Conservation (phyloP, 805 yeast species). For the Kuraishia floccosa region DNA sequence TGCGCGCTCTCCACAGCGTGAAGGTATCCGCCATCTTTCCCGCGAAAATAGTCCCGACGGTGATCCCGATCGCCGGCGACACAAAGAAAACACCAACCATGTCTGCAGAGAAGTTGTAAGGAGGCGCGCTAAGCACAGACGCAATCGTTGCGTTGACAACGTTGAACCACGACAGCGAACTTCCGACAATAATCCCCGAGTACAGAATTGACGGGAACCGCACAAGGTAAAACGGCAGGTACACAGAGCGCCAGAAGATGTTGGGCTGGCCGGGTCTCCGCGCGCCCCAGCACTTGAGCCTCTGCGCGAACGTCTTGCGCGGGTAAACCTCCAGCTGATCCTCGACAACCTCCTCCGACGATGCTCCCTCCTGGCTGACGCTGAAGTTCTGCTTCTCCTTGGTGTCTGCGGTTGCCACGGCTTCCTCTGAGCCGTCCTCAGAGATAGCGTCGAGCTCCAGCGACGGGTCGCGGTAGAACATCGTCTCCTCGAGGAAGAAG, state of each 20-base stretch:
- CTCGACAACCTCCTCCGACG: constrained; percentile 7
- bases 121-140: constrained; percentile 7
- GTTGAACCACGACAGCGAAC: constrained; percentile 25
- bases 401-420: background rate
- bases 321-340: constrained; percentile 4
- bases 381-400: constrained; percentile 8
- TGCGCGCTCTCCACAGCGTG: constrained; percentile 6
- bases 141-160: constrained; percentile 25
- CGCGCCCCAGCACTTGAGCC: constrained; percentile 15
- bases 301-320: constrained; percentile 17
- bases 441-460: constrained; percentile 8
- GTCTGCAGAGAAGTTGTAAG: constrained; percentile 13
- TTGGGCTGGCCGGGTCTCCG: constrained; percentile 14
- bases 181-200: constrained; percentile 36
- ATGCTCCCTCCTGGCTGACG: constrained; percentile 11
- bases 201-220: constrained; percentile 34
- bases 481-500: constrained; percentile 36
- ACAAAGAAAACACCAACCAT: constrained; percentile 10
- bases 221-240: constrained; percentile 21
- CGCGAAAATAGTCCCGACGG: constrained; percentile 6
- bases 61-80: constrained; percentile 10
- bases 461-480: constrained; percentile 20
- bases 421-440: constrained; percentile 3
- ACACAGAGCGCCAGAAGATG: constrained; percentile 17
- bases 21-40: constrained; percentile 8